A percentile compares a stretch with the other conserved stretches of the same genome.
Conservation (phyloP, 2,329 filamentous ascomycete genomes). For the Byssoonygena ceratinophila region DNA sequence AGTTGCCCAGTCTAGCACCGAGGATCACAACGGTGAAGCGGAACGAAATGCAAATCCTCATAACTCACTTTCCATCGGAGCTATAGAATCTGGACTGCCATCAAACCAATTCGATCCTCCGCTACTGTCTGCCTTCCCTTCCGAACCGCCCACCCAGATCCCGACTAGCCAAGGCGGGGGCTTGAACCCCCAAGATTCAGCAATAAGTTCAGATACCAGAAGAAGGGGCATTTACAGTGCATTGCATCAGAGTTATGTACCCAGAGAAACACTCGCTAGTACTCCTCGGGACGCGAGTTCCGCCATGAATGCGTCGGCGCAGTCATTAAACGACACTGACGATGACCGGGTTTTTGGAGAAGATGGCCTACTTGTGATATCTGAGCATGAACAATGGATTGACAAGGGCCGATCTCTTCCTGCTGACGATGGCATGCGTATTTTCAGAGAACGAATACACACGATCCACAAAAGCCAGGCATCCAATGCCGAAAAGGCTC, state of each 20-base stretch:
- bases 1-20: neutral
- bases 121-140: neutral
- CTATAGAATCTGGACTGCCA: neutral
- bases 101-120: neutral
- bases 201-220: neutral
- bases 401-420: slow-evolving; percentile 40
- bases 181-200: neutral
- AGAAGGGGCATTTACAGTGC: neutral
- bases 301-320: neutral
- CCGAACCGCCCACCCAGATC: neutral
- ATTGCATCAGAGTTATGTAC: slow-evolving; percentile 14
- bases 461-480: slow-evolving; percentile 54
- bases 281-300: neutral
- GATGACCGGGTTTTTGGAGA: neutral
- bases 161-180: neutral
- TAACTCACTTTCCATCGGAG: neutral
- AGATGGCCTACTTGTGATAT: neutral
- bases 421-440: slow-evolving; percentile 68
- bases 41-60: neutral
- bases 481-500: slow-evolving; percentile 55
- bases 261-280: slow-evolving; percentile 18
- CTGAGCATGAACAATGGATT: neutral
- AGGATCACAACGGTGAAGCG: neutral
- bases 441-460: slow-evolving; percentile 56
- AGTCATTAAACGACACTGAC: neutral